phyloP scores from a whole-genome alignment of 768 basidiomycete genomes.

The Panaeolus papilionaceus region DNA sequence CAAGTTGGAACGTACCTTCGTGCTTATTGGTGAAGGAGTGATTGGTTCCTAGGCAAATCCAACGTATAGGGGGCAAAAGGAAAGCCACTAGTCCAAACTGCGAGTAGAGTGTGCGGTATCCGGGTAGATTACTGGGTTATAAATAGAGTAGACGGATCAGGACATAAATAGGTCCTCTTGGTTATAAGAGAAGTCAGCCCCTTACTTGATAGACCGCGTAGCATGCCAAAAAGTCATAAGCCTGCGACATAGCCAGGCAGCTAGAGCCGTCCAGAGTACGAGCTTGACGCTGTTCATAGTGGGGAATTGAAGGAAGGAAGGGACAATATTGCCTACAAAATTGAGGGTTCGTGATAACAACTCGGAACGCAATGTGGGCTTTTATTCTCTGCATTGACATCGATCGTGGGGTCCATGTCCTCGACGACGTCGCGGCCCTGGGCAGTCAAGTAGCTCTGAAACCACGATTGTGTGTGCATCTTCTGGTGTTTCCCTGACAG shows the following conservation, averaged over 20 bases:
- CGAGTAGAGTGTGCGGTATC: slow-evolving; percentile 32
- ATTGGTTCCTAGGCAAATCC: slow-evolving; percentile 31
- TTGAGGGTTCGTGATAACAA: too few species aligned
- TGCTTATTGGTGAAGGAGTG: slow-evolving; percentile 31
- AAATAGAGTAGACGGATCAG: background rate
- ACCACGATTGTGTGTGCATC: too few species aligned
- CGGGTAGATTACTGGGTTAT: slow-evolving; percentile 31
- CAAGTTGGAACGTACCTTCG: slow-evolving; percentile 20
- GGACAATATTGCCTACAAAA: too few species aligned
- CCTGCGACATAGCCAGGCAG: background rate
- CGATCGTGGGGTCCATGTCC: too few species aligned
- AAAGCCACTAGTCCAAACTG: slow-evolving; percentile 24
- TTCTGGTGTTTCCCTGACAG: too few species aligned
- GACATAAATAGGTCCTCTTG: too few species aligned
- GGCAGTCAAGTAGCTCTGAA: too few species aligned
- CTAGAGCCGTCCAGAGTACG: background rate
- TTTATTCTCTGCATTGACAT: too few species aligned
- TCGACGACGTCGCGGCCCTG: too few species aligned
- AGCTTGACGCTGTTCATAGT: background rate
- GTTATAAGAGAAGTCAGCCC: background rate
- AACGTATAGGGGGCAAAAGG: slow-evolving; percentile 29
- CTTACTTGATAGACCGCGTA: slow-evolving; percentile 12
- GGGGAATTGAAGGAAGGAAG: background rate
- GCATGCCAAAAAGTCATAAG: background rate
- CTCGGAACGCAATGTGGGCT: too few species aligned